phyloP scores from a whole-genome alignment of 441 rosid genomes.

The Populus hybrid region DNA sequence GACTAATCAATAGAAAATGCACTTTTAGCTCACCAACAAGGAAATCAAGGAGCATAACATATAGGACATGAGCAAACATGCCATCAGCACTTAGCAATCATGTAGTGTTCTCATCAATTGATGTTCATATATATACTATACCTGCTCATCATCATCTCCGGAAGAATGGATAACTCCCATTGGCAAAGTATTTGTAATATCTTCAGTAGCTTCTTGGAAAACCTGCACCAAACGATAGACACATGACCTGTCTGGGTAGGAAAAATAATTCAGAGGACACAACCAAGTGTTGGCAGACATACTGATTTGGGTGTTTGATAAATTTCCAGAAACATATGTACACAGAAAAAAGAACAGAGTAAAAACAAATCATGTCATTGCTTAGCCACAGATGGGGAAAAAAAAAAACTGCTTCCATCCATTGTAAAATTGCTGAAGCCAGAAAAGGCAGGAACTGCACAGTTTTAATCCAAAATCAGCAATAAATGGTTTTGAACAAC shows the following conservation, averaged over 20 bases:
- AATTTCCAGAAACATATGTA: neutral
- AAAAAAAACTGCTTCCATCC: neutral
- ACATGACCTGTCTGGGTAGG: neutral
- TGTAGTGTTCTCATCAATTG: neutral
- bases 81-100: neutral
- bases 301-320: neutral
- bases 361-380: neutral
- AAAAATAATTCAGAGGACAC: neutral
- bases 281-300: neutral
- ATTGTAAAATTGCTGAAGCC: neutral
- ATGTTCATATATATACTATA: conserved; percentile 8
- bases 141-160: conserved; percentile 74
- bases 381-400: neutral
- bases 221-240: conserved; percentile 33
- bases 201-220: conserved; percentile 43
- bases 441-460: neutral
- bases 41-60: too few species aligned
- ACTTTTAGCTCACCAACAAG: too few species aligned
- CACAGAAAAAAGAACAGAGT: neutral
- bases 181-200: conserved; percentile 39
- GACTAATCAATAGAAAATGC: too few species aligned
- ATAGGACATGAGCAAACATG: too few species aligned
- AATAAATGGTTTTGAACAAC: neutral
- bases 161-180: conserved; percentile 46
- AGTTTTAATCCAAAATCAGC: neutral